Conservation (phyloP, 2,329 filamentous ascomycete genomes). For the Fusarium mangiferae region DNA sequence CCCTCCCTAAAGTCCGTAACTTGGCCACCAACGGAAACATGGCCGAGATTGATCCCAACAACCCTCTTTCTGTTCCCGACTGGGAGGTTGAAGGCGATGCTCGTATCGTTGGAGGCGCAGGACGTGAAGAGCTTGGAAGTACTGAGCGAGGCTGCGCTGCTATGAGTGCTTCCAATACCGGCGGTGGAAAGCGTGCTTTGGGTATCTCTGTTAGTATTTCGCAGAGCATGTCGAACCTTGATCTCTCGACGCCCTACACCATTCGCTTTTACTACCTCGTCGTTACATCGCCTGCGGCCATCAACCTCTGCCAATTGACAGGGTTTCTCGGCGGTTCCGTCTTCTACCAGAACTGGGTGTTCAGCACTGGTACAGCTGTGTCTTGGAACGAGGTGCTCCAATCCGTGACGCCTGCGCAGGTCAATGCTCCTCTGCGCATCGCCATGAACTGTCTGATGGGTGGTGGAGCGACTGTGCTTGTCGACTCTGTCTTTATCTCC, state of each 20-base stretch:
- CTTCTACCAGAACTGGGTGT: not conserved
- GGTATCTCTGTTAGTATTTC: slow-evolving; percentile 6
- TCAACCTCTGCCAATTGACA: not conserved
- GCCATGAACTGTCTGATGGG: not conserved
- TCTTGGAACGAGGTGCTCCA: slow-evolving; percentile 4
- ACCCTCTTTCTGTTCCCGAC: not conserved
- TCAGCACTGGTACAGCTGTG: not conserved
- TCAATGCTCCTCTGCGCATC: not conserved
- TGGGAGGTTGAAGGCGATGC: slow-evolving; percentile 2
- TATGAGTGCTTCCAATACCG: not conserved
- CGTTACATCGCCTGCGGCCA: not conserved
- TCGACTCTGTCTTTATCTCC: slow-evolving; percentile 5
- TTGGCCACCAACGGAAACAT: slow-evolving; percentile 8
- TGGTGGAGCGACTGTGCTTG: slow-evolving; percentile 3
- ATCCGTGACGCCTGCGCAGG: not conserved
- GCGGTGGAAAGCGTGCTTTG: not conserved
- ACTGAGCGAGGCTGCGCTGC: not conserved
- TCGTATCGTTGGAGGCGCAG: not conserved
- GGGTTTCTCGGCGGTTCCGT: not conserved
- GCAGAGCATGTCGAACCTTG: not conserved
- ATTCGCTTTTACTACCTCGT: slow-evolving; percentile 13
- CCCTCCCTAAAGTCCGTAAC: not conserved
- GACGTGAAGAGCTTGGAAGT: not conserved
- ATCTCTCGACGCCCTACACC: not conserved
- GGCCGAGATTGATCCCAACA: not conserved